These are phyloP conservation scores for Boletales sp. DNA, from an alignment of 768 basidiomycete species.

Conservation along the genomic window DNA sequence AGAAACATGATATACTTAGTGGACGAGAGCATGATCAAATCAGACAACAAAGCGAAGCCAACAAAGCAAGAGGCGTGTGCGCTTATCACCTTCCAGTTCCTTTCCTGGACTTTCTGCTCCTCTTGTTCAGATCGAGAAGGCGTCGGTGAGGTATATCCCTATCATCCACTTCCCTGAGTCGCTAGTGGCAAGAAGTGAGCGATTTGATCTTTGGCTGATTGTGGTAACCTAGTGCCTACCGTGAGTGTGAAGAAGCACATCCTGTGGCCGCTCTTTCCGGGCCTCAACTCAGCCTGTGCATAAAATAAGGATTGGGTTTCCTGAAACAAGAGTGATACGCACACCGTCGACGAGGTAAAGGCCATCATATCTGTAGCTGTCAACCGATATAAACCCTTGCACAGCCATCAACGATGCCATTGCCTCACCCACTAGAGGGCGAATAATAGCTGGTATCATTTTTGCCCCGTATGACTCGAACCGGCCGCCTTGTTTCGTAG, in stretches of 20 bases:
- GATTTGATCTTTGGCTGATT: too few relatives aligned
- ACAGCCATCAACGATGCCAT: neutral
- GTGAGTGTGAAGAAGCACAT: slow-evolving; percentile 31
- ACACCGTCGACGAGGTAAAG: slow-evolving; percentile 28
- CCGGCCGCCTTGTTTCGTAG: slow-evolving; percentile 24
- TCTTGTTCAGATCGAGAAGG: slow-evolving; percentile 5
- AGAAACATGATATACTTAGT: too few relatives aligned
- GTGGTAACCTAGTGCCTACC: slow-evolving; percentile 9
- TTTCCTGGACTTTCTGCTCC: slow-evolving; percentile 13
- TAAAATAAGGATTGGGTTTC: slow-evolving; percentile 3
- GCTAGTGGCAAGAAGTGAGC: slow-evolving; percentile 11
- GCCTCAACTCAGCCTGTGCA: slow-evolving; percentile 13
- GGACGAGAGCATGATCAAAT: too few relatives aligned
- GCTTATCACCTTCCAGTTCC: neutral
- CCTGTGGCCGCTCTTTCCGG: slow-evolving; percentile 15
- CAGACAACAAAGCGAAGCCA: neutral
- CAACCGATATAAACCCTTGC: neutral
- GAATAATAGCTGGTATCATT: slow-evolving; percentile 14
- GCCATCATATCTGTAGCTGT: slow-evolving; percentile 32
- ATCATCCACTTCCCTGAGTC: slow-evolving; percentile 22
- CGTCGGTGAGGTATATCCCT: slow-evolving; percentile 19
- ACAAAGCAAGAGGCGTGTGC: neutral
- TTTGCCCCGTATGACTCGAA: slow-evolving; percentile 35
- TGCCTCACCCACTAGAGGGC: slow-evolving; percentile 21
- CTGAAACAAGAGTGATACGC: neutral